Base-by-base conservation (phyloP, 441 rosid genomes). In the Flueggea neowawraea region DNA sequence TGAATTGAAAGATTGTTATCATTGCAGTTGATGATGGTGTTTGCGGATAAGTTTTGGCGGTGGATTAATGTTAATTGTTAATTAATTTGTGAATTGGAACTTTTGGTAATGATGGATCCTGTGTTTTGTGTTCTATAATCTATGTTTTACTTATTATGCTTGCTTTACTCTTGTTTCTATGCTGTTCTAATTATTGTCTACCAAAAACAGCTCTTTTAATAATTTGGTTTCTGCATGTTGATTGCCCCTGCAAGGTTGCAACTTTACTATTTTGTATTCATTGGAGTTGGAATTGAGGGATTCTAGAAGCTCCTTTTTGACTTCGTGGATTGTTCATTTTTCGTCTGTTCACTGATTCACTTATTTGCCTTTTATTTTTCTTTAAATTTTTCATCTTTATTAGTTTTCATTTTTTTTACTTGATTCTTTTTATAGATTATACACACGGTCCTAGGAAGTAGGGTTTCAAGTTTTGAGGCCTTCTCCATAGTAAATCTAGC, bases 171-270 rank as follows among this genome's bases (percentile, higher is more conserved):
- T 69, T 36, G 10, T 43, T 65, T 47, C 52, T 39, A 59, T 56
- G 63, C 45, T 63, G 67, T 64, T 73, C 52, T 71, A 50, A 62
- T 62, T 12, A 65, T 71, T 72, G 73, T 68, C 64, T 60, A 14
- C 61, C 56, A 41, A 67, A 61, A 17, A n/a, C 45, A 41, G 17
- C 41, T 72, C 62, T 54, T 55, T 66, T 57, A 54, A 72, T 79
- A 61, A 80, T 77, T 75, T 55, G 64, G 80, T 69, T 68, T 66
- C 62, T 66, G 69, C 72, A 60, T 66, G 61, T 62, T 71, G 70
- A 57, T 65, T 67, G 51, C 57, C 9, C 50, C 50, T 6, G 50
- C 50, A 47, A 11, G 9, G 12, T 50, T 57, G 58, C 11, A 60
- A 54, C 47, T 60, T 60, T 55, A 16, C 15, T 39, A 32, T 50